Conservation (phyloP, 441 rosid genomes). For the Geranium incanum region DNA sequence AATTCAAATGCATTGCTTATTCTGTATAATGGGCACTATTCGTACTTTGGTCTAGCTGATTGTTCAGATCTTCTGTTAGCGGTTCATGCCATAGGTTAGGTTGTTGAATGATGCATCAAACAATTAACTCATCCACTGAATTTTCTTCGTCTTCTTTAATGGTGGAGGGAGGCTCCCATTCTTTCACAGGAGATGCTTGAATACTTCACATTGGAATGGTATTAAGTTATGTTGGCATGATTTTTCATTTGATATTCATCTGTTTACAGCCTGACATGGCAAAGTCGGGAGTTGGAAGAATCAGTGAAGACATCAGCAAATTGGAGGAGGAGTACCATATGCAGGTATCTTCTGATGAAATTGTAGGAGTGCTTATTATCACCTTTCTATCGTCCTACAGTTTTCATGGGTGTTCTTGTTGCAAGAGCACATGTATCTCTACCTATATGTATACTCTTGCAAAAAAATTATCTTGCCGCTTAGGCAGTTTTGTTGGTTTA, state of each 20-base stretch:
- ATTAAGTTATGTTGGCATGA: not conserved
- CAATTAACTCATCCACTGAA: not conserved
- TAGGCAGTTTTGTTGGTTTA: not conserved
- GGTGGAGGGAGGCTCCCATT: not conserved
- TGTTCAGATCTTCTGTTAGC: not conserved
- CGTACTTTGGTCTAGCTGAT: not conserved
- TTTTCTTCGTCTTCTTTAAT: not conserved
- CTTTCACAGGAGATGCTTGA: not conserved
- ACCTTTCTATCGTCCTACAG: constrained; percentile 11
- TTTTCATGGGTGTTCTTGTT: constrained; percentile 9
- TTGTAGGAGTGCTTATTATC: constrained; percentile 10
- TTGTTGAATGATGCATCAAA: constrained; percentile 12
- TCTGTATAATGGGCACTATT: not conserved
- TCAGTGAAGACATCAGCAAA: constrained; percentile 43
- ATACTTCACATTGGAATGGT: not conserved
- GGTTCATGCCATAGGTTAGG: not conserved
- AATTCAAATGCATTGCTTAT: not conserved
- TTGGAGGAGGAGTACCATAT: constrained; percentile 48
- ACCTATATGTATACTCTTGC: not conserved
- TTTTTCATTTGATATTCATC: constrained; percentile 16
- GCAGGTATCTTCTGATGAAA: constrained; percentile 44
- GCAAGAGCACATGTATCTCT: not conserved
- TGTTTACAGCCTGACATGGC: constrained; percentile 44
- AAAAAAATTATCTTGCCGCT: not conserved
- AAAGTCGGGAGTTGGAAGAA: constrained; percentile 52